phyloP scores from a whole-genome alignment of 2,329 filamentous ascomycete species.

The Pyricularia sp. region DNA sequence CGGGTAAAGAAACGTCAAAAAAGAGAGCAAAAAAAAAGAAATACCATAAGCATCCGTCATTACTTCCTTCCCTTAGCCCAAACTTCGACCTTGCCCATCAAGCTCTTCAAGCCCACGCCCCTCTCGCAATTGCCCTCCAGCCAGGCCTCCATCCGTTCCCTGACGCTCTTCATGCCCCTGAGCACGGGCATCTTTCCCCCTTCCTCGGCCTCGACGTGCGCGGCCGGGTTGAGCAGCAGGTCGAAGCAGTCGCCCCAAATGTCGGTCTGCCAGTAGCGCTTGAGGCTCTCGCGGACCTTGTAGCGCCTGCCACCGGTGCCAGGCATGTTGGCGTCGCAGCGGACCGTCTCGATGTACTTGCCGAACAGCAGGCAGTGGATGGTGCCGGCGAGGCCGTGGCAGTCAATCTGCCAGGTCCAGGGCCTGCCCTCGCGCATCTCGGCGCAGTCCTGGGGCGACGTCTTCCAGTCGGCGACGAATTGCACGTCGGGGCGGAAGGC shows the following conservation, averaged over 20 bases:
- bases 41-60: neutral
- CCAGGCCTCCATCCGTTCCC: constrained; percentile 79
- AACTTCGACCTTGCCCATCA: constrained; percentile 55
- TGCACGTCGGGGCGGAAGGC: constrained; percentile 67
- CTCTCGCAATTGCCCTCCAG: constrained; percentile 74
- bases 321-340: constrained; percentile 43
- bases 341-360: constrained; percentile 80
- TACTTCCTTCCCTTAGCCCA: constrained; percentile 27
- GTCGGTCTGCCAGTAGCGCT: constrained; percentile 94
- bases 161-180: constrained; percentile 55
- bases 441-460: constrained; percentile 75
- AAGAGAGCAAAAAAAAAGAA: neutral
- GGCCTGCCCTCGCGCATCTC: constrained; percentile 91
- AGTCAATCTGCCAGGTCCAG: constrained; percentile 97
- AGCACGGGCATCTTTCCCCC: constrained; percentile 59
- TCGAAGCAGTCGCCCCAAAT: constrained; percentile 82
- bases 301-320: constrained; percentile 56
- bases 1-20: neutral
- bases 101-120: constrained; percentile 62
- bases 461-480: constrained; percentile 96
- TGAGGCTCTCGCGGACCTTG: constrained; percentile 71
- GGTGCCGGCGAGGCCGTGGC: constrained; percentile 83
- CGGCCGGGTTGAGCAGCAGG: constrained; percentile 72
- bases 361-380: constrained; percentile 87
- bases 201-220: constrained; percentile 46